Conservation (phyloP, 2,329 filamentous ascomycete genomes). For the Cytospora chrysosperma region DNA sequence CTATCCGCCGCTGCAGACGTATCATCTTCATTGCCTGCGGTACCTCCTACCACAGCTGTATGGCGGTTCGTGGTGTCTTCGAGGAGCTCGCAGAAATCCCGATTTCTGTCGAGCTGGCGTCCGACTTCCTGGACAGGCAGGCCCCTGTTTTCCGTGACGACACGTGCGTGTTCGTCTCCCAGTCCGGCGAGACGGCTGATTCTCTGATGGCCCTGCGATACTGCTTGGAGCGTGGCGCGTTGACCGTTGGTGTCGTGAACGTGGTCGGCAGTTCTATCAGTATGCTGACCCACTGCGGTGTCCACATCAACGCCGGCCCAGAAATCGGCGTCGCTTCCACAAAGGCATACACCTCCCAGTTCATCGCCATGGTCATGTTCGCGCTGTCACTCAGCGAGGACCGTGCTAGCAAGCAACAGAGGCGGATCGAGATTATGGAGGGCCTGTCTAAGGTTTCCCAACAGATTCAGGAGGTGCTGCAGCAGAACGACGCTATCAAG, state of each 20-base stretch:
- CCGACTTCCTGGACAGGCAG: conserved; percentile 95
- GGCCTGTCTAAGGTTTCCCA: conserved; percentile 82
- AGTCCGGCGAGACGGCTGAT: conserved; percentile 97
- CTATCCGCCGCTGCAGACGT: conserved; percentile 92
- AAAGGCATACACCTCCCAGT: conserved; percentile 99
- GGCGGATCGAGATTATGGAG: conserved; percentile 94
- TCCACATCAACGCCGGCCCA: conserved; percentile 97
- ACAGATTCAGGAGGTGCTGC: conserved; percentile 89
- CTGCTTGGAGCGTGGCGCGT: conserved; percentile 93
- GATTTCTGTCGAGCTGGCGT: conserved; percentile 93
- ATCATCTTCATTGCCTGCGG: conserved; percentile 99
- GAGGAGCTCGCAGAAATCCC: conserved; percentile 98
- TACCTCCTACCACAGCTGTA: conserved; percentile 98
- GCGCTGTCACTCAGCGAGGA: conserved; percentile 95
- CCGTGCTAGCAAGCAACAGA: conserved; percentile 87
- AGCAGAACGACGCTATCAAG: conserved; percentile 93
- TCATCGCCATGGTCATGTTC: conserved; percentile 99
- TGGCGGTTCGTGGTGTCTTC: conserved; percentile 97
- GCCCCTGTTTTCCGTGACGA: conserved; percentile 99
- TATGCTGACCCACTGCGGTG: conserved; percentile 97
- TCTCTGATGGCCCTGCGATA: conserved; percentile 96
- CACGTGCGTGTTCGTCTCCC: conserved; percentile 97
- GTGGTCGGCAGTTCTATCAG: conserved; percentile 98
- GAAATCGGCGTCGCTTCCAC: conserved; percentile 99
- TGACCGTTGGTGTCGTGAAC: conserved; percentile 98